Evolutionary conservation across 1,284 basidiomycete genomes (phyloP), one percentile per base, ranked within the genome.

Genomic region (Apiotrichum veenhuisii): DNA sequence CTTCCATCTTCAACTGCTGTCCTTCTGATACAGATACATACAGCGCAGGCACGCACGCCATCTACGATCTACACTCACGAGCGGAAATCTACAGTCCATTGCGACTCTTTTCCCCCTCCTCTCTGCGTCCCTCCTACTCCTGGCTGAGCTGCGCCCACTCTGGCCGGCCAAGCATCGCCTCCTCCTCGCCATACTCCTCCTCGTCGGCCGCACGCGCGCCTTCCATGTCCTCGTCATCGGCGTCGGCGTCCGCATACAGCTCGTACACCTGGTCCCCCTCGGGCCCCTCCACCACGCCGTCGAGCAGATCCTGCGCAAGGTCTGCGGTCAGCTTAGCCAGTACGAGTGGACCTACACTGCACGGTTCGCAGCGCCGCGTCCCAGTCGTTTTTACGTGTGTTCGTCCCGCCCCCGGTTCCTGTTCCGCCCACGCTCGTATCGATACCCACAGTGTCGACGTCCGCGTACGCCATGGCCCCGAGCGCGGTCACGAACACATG

Each of bases 401-500:
- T 5, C 34, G 33, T 11, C 9, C 15, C 27, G 17, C 27, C 3
- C 27, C 25, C 44, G 15, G 25, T 25, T 11, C 7, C 23, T 5
- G 14, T 3, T 10, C 43, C 43, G 17, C 3, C 12, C 7, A 4
- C 45, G 12, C 5, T 10, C 25, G 17, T 9, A 8, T 38, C 37
- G 7, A 38, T n/a, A 11, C 57, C 61, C 14, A 45, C 44, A 12
- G 30, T 5, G 33, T 80, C 77, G 30, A 87, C 70, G 80, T 84
- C 84, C 3, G 85, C 85, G 63, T 85, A 91, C 53, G 85, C 84
- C 54, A 92, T 78, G 55, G 86, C 79, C 27, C 89, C 87, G 52
- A 93, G 82, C 5, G 85, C 83, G 11, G 89, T 83, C 36, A 86
- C 83, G 66, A 90, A 90, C 64, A 85, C 80, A 66, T 91, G 85